These are phyloP conservation scores for Kluyveromyces starmeri DNA, from an alignment of 805 yeast genomes.

Conservation along the genomic window DNA sequence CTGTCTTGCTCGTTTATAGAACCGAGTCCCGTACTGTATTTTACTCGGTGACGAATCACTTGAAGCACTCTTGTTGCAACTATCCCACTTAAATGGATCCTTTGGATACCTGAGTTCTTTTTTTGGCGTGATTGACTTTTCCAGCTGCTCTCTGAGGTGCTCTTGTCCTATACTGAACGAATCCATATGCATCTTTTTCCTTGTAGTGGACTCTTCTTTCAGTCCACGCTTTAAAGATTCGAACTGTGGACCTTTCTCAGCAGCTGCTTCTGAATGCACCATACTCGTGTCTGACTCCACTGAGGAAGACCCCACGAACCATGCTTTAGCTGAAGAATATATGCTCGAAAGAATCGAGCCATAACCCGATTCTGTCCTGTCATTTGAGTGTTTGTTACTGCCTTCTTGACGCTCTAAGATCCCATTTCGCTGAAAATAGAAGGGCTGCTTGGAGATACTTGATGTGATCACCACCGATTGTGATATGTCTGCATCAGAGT, in stretches of 20 bases:
- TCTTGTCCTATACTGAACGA: not conserved
- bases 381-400: not conserved
- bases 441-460: not conserved
- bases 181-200: constrained; percentile 10
- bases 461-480: constrained; percentile 1
- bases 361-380: not conserved
- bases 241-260: not conserved
- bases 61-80: constrained; percentile 25
- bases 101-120: constrained; percentile 12
- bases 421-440: not conserved
- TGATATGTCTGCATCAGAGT: not conserved
- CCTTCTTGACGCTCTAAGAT: not conserved
- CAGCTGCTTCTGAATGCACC: not conserved
- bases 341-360: not conserved
- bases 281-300: not conserved
- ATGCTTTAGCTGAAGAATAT: constrained; percentile 2
- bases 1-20: constrained; percentile 18
- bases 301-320: not conserved
- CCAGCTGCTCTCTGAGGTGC: constrained; percentile 4
- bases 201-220: not conserved
- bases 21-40: constrained; percentile 32
- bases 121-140: constrained; percentile 8
- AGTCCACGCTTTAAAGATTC: not conserved
- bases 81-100: constrained; percentile 27
- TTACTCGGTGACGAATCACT: not conserved